Evolutionary conservation across 805 yeast genomes (phyloP).

Genomic region (Candida morakotiae): DNA sequence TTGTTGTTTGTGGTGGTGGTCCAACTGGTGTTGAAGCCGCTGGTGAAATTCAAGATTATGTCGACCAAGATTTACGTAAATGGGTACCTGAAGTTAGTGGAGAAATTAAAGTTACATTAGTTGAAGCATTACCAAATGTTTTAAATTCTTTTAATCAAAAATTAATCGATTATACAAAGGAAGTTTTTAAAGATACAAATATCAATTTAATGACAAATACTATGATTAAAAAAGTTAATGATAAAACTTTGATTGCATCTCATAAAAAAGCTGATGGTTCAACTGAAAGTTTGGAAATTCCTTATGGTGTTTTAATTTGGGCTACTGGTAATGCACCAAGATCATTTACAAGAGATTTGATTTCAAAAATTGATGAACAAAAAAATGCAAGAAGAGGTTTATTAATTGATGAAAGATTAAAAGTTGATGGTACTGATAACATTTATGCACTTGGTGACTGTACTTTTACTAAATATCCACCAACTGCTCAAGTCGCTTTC

Average conservation of each 20-base stretch:
- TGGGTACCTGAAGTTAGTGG: conserved; percentile 84
- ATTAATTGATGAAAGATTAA: conserved; percentile 75
- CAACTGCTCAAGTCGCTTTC: conserved; percentile 97
- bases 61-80: conserved; percentile 82
- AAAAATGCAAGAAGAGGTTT: conserved; percentile 88
- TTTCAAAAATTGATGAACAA: conserved; percentile 68
- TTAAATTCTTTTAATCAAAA: conserved; percentile 68
- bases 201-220: conserved; percentile 79
- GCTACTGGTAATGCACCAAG: conserved; percentile 96
- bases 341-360: conserved; percentile 62
- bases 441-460: conserved; percentile 94
- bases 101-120: conserved; percentile 78
- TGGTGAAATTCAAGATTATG: conserved; percentile 92
- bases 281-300: conserved; percentile 56
- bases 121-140: conserved; percentile 90
- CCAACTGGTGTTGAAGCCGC: conserved; percentile 99
- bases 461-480: conserved; percentile 85
- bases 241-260: conserved; percentile 63
- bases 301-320: conserved; percentile 94
- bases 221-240: conserved; percentile 82
- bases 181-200: conserved; percentile 61
- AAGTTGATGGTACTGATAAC: conserved; percentile 77
- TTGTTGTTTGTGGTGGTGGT: conserved; percentile 97
- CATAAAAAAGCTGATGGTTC: conserved; percentile 66
- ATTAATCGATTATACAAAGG: conserved; percentile 74